Conservation (phyloP, 805 yeast species). For the Tetrapisispora fleetii region DNA sequence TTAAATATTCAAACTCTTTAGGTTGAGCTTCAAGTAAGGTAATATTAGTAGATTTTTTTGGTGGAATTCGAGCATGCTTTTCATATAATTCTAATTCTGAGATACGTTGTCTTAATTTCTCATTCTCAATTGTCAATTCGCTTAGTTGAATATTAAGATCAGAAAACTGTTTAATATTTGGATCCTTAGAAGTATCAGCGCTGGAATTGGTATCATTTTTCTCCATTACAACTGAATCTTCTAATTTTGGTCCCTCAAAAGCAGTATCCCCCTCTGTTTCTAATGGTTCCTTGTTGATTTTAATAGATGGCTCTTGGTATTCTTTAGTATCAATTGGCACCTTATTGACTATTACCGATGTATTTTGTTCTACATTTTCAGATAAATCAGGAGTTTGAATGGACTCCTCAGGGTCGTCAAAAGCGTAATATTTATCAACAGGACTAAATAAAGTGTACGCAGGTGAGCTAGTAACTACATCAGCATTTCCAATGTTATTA, state of each 20-base stretch:
- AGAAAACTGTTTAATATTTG: slow-evolving; percentile 18
- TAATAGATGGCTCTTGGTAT: no score
- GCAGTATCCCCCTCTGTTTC: not conserved
- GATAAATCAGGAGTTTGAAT: not conserved
- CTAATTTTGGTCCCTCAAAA: not conserved
- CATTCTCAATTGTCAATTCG: slow-evolving; percentile 26
- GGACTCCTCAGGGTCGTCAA: not conserved
- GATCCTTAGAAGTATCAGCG: not conserved
- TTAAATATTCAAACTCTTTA: not conserved
- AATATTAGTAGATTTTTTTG: not conserved
- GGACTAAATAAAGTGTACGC: slow-evolving; percentile 5
- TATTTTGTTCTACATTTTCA: not conserved
- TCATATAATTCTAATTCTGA: slow-evolving; percentile 38
- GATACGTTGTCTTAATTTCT: slow-evolving; percentile 29
- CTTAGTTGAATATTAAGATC: slow-evolving; percentile 27
- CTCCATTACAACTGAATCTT: not conserved
- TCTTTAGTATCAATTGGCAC: not conserved
- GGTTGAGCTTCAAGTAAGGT: not conserved
- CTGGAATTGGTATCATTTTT: not conserved
- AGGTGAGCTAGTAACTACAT: not conserved
- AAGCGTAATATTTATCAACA: slow-evolving; percentile 4
- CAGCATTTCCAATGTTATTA: not conserved
- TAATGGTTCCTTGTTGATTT: not conserved
- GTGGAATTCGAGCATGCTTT: not conserved
- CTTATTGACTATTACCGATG: not conserved